Conservation (phyloP, 208 protist species). For the Crithidia brevicula region DNA sequence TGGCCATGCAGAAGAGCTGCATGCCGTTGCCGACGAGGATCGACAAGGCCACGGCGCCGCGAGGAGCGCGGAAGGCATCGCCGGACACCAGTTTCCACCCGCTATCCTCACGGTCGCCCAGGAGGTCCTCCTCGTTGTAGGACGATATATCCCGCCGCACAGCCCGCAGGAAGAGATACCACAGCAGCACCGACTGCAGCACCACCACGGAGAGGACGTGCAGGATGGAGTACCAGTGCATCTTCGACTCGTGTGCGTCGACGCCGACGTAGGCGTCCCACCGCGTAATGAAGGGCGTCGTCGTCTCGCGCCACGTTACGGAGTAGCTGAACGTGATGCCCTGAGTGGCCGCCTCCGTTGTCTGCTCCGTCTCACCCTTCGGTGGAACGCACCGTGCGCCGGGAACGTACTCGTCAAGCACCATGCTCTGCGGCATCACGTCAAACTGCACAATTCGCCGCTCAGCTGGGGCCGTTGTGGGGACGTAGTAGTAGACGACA, state of each 20-base stretch:
- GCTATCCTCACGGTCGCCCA: conserved; percentile 84
- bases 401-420: neutral
- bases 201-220: conserved; percentile 96
- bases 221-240: conserved; percentile 96
- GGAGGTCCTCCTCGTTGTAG: conserved; percentile 86
- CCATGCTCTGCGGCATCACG: conserved; percentile 42
- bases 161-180: conserved; percentile 94
- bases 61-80: conserved; percentile 94
- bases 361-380: neutral
- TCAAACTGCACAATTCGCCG: conserved; percentile 62
- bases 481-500: conserved; percentile 51
- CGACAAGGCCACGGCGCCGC: conserved; percentile 74
- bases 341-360: neutral
- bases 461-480: neutral
- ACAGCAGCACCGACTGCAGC: conserved; percentile 94
- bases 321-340: conserved; percentile 65
- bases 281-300: conserved; percentile 90
- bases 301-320: conserved; percentile 52
- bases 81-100: conserved; percentile 95
- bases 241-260: conserved; percentile 53
- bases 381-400: conserved; percentile 2
- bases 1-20: conserved; percentile 86
- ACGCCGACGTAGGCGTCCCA: conserved; percentile 94
- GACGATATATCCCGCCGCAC: conserved; percentile 90
- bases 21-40: conserved; percentile 87